Conservation (phyloP, 768 basidiomycete genomes). For the Tylopilus cervinicoccineus region DNA sequence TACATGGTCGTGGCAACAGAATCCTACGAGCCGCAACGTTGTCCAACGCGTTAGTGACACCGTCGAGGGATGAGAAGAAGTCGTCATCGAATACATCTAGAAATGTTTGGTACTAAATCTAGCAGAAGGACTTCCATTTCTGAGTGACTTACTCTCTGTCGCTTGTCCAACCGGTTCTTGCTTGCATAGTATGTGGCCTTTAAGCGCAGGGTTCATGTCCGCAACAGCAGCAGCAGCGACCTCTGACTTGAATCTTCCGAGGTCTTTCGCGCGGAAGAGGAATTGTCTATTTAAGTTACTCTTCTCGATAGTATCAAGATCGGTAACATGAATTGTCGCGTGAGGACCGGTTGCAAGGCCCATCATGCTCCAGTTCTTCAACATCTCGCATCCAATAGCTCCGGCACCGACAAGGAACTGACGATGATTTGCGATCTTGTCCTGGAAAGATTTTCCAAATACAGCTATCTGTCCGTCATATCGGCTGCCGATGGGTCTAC, state of each 20-base stretch:
- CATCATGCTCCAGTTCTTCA: slow-evolving; percentile 99
- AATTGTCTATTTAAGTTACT: slow-evolving; percentile 98
- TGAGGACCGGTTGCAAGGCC: slow-evolving; percentile 79
- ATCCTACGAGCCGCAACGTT: slow-evolving; percentile 90
- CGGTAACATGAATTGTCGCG: slow-evolving; percentile 88
- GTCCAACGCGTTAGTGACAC: slow-evolving; percentile 96
- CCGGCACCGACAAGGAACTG: slow-evolving; percentile 99
- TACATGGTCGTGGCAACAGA: neutral
- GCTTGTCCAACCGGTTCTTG: slow-evolving; percentile 92
- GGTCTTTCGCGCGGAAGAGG: slow-evolving; percentile 92
- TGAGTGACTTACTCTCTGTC: slow-evolving; percentile 73
- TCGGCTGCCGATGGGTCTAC: slow-evolving; percentile 74
- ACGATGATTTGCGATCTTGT: slow-evolving; percentile 82
- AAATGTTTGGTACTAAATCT: slow-evolving; percentile 4
- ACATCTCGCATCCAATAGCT: slow-evolving; percentile 99
- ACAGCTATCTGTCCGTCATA: slow-evolving; percentile 97
- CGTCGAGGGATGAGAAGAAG: slow-evolving; percentile 86
- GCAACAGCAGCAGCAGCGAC: slow-evolving; percentile 87
- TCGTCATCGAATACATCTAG: slow-evolving; percentile 81
- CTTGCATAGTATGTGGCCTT: slow-evolving; percentile 79
- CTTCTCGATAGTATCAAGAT: slow-evolving; percentile 99
- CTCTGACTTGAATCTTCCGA: slow-evolving; percentile 96
- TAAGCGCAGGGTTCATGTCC: slow-evolving; percentile 93
- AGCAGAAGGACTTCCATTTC: neutral
- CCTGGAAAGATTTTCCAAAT: slow-evolving; percentile 90